Evolutionary conservation across 495 filamentous ascomycete genomes (phyloP).

Genomic region (Aspergillus wentii): DNA sequence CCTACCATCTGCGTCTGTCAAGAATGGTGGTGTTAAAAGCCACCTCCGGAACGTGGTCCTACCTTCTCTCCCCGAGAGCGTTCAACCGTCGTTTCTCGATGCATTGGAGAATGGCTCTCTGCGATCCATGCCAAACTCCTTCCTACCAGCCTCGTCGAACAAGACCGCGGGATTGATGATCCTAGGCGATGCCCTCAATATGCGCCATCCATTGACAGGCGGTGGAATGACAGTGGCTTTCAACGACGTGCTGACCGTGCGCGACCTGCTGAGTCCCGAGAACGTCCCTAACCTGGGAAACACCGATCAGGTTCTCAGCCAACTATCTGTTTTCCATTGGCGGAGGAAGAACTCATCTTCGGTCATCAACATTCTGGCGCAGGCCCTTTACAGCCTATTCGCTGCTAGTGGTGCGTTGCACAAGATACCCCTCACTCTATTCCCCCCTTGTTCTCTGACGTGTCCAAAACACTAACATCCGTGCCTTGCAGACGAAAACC

Average conservation of each 20-base stretch:
- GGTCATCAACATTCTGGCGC: slow-evolving; percentile 94
- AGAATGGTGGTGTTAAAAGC: slow-evolving; percentile 74
- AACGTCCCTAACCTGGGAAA: slow-evolving; percentile 65
- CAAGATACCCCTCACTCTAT: not conserved
- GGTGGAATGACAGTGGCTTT: slow-evolving; percentile 96
- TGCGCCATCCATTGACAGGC: slow-evolving; percentile 91
- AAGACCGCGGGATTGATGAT: slow-evolving; percentile 71
- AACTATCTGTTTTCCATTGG: slow-evolving; percentile 83
- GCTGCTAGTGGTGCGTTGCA: slow-evolving; percentile 69
- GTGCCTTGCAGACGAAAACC: slow-evolving; percentile 50
- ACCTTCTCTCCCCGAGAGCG: slow-evolving; percentile 65
- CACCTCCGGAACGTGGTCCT: slow-evolving; percentile 75
- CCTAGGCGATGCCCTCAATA: slow-evolving; percentile 90
- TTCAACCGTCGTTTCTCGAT: slow-evolving; percentile 67
- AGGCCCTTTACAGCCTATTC: slow-evolving; percentile 86
- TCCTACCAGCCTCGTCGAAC: slow-evolving; percentile 71
- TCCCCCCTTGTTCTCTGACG: not conserved
- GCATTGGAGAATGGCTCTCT: slow-evolving; percentile 72
- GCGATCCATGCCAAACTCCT: slow-evolving; percentile 89
- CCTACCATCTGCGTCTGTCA: slow-evolving; percentile 61
- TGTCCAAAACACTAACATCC: slow-evolving; percentile 6
- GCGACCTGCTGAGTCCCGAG: slow-evolving; percentile 62
- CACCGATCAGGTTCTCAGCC: slow-evolving; percentile 53
- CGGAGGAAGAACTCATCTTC: slow-evolving; percentile 70
- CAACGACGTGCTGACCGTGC: slow-evolving; percentile 77